Evolutionary conservation across 2,329 filamentous ascomycete species (phyloP).

Genomic region (Parastagonospora nodorum): DNA sequence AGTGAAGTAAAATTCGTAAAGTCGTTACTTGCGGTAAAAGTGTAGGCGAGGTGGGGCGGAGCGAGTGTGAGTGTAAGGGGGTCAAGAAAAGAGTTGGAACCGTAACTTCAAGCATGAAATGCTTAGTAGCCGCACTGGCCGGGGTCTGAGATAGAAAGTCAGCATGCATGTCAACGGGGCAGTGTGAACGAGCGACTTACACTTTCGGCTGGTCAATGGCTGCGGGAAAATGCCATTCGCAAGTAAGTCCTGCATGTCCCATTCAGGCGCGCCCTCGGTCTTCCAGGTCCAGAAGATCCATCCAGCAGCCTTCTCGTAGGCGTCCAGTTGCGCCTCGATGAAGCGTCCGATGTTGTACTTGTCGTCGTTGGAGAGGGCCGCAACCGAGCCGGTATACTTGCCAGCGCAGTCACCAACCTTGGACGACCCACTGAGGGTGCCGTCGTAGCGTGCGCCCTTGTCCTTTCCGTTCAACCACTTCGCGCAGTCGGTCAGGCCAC

Average conservation of each 20-base stretch:
- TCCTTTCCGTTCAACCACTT: slow-evolving; percentile 56
- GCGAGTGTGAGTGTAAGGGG: slow-evolving; percentile 15
- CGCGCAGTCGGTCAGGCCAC: slow-evolving; percentile 54
- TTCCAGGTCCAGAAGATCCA: slow-evolving; percentile 61
- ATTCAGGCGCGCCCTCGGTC: slow-evolving; percentile 56
- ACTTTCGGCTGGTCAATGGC: slow-evolving; percentile 45
- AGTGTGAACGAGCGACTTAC: slow-evolving; percentile 31
- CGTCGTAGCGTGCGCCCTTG: slow-evolving; percentile 54
- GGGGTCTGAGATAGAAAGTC: slow-evolving; percentile 33
- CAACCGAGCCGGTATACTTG: slow-evolving; percentile 52
- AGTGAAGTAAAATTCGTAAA: slow-evolving; percentile 25
- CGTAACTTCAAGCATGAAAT: neutral
- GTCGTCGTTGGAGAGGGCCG: slow-evolving; percentile 48
- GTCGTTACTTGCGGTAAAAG: slow-evolving; percentile 18
- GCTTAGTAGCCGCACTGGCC: slow-evolving; percentile 40
- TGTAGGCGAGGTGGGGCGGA: slow-evolving; percentile 7
- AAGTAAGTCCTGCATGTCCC: slow-evolving; percentile 54
- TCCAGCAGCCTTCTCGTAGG: slow-evolving; percentile 53
- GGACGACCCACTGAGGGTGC: slow-evolving; percentile 43
- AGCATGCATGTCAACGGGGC: slow-evolving; percentile 10
- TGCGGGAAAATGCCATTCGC: slow-evolving; percentile 56
- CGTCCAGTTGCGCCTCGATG: slow-evolving; percentile 55
- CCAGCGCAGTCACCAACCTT: slow-evolving; percentile 52
- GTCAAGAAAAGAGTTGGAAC: slow-evolving; percentile 12
- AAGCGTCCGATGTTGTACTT: slow-evolving; percentile 51